phyloP scores from a whole-genome alignment of 768 basidiomycete species.

The Hericium rajendrae region DNA sequence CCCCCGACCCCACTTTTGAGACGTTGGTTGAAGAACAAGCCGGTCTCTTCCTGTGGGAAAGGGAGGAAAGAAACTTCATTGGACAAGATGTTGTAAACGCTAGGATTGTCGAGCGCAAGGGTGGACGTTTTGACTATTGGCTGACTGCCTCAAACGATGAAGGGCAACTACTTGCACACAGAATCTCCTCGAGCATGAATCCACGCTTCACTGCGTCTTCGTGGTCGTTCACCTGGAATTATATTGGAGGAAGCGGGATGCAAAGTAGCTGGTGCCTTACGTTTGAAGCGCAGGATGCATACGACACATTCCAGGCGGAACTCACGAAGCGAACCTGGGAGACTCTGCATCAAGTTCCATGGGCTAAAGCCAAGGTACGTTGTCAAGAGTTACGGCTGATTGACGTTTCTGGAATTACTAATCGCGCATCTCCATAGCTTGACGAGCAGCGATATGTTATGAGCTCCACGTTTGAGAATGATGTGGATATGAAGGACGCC shows the following conservation, averaged over 20 bases:
- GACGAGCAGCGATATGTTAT: constrained; percentile 86
- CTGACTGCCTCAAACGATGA: constrained; percentile 43
- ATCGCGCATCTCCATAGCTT: constrained; percentile 27
- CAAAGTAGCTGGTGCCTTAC: constrained; percentile 79
- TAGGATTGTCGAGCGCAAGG: constrained; percentile 38
- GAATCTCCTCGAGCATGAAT: constrained; percentile 60
- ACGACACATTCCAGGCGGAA: constrained; percentile 44
- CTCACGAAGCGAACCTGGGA: constrained; percentile 80
- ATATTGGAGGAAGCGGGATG: constrained; percentile 40
- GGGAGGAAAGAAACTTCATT: constrained; percentile 36
- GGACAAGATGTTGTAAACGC: constrained; percentile 37
- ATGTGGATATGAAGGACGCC: constrained; percentile 82
- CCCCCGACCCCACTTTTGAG: constrained; percentile 11
- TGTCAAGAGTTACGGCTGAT: background rate
- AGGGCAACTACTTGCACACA: constrained; percentile 48
- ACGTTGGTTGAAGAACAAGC: constrained; percentile 31
- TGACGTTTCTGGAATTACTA: background rate
- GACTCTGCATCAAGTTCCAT: constrained; percentile 57
- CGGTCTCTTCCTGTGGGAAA: constrained; percentile 56
- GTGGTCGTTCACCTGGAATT: constrained; percentile 83
- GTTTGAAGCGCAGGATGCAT: constrained; percentile 49
- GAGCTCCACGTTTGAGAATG: constrained; percentile 57
- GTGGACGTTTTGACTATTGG: constrained; percentile 46
- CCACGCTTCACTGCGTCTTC: constrained; percentile 53
- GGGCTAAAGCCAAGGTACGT: constrained; percentile 72